Base-by-base conservation (phyloP, 1,284 basidiomycete species). In the Kwoniella shivajii region DNA sequence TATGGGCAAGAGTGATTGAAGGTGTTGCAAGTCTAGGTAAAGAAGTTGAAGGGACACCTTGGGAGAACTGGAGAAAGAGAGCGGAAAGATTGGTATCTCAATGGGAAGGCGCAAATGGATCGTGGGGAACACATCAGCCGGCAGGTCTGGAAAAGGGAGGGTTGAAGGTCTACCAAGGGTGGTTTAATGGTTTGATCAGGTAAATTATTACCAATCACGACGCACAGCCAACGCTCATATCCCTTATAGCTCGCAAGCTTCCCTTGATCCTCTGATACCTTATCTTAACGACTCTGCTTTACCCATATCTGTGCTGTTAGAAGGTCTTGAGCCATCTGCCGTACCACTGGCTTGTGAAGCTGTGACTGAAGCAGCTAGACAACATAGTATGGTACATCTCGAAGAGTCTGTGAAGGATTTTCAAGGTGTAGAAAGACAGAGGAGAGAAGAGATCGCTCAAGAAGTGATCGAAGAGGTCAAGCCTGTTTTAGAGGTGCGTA, bases 121-220 rank as follows among this genome's bases (percentile, higher is more conserved):
- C 49, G 10, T 46, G 30, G 36, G 59, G 48, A 0, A 43, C 42
- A 6, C 42, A 44, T 6, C 50, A 54, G 9, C 59, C 62, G 1
- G 63, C 60, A 1, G 67, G 56, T 27, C 38, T 71, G n/a, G 46
- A 63, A 1, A 48, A 68, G 16, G 66, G 64, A 3, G 76, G 75
- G 5, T 54, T 73, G n/a, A 73, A 67, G 50, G 61, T 78, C 9
- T 78, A 78, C 59, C 67, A 69, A 42, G 76, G 72, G 0, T 77
- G 70, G 69, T 67, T 77, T 30, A 61, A 64, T 9, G 76, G 73
- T 48, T 45, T 71, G 4, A 42, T 74, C 10, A 54, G 58, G 73
- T 76, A 48, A 67, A 73, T 68, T 14, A 29, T 10, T 27, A 4
- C 31, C 50, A 22, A 31, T 34, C 46, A 41, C 39, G 36, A 34